Conservation (phyloP, 768 basidiomycete species). For the Boletus fagicola region DNA sequence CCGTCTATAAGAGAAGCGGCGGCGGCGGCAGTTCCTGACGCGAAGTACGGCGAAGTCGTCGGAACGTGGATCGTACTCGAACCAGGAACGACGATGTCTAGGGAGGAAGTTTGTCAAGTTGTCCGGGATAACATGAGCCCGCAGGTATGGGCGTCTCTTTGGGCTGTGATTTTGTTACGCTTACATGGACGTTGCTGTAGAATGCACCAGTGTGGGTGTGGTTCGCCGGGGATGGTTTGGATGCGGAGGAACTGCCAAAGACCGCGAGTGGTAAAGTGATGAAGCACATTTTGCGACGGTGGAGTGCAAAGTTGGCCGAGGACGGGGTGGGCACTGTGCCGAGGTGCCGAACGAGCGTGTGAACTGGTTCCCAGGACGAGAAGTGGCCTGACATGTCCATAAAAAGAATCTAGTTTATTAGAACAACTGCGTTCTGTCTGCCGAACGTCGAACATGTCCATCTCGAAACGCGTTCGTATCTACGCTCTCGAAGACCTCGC, state of each 20-base stretch:
- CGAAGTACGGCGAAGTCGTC: slow-evolving; percentile 71
- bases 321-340: slow-evolving; percentile 35
- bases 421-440: too few relatives aligned
- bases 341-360: slow-evolving; percentile 16
- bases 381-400: slow-evolving; percentile 10
- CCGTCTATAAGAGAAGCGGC: slow-evolving; percentile 67
- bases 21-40: slow-evolving; percentile 68
- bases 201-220: slow-evolving; percentile 82
- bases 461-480: slow-evolving; percentile 62
- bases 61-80: slow-evolving; percentile 74
- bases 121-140: slow-evolving; percentile 71
- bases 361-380: slow-evolving; percentile 1
- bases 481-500: slow-evolving; percentile 74
- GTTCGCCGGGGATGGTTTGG: slow-evolving; percentile 71
- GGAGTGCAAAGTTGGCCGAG: slow-evolving; percentile 58
- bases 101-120: slow-evolving; percentile 50
- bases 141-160: slow-evolving; percentile 49
- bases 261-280: slow-evolving; percentile 86
- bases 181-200: slow-evolving; percentile 35
- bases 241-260: slow-evolving; percentile 63
- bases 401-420: background rate
- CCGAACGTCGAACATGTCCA: slow-evolving; percentile 45
- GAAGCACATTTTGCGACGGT: slow-evolving; percentile 73
- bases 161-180: background rate
- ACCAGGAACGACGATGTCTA: slow-evolving; percentile 35